These are phyloP conservation scores for Dysphania ambrosioides DNA, from an alignment of 148 eudicot species.

Conservation along the genomic window DNA sequence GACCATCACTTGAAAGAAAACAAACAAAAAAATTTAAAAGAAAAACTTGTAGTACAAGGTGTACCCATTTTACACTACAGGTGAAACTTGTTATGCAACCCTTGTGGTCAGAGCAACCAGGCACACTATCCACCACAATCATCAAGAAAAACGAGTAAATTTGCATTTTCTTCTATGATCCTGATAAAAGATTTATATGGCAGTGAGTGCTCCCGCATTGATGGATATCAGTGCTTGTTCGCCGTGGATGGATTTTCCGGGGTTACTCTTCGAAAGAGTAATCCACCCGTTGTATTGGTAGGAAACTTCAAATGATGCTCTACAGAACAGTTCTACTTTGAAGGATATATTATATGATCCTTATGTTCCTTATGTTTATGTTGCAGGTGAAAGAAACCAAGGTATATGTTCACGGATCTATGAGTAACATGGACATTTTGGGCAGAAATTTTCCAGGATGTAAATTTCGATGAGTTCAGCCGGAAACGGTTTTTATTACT, in stretches of 20 bases:
- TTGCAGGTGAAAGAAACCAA: conserved; percentile 70
- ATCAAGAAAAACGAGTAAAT: not conserved
- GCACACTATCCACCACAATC: not conserved
- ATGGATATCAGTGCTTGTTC: conserved; percentile 71
- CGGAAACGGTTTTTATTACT: not conserved
- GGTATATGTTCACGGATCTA: conserved; percentile 59
- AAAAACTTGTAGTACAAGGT: too few species aligned
- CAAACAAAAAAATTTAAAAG: too few species aligned
- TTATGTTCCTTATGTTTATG: not conserved
- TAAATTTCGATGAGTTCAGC: not conserved
- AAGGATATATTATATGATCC: not conserved
- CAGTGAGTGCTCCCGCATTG: conserved; percentile 57
- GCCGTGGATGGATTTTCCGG: conserved; percentile 55
- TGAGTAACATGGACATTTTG: conserved; percentile 33
- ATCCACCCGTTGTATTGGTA: conserved; percentile 73
- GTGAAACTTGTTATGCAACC: not conserved
- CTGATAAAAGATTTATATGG: conserved; percentile 6
- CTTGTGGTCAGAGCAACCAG: not conserved
- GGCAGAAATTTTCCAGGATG: conserved; percentile 65
- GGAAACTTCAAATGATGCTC: conserved; percentile 9
- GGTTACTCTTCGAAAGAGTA: conserved; percentile 37
- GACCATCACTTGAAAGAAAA: too few species aligned
- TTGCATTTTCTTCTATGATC: not conserved
- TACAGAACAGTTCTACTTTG: not conserved
- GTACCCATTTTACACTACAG: not conserved